A percentile compares a stretch with the other conserved stretches of the same genome.
These are phyloP conservation scores for Xylaria palmicola DNA, from an alignment of 495 filamentous ascomycete genomes.

Conservation along the genomic window DNA sequence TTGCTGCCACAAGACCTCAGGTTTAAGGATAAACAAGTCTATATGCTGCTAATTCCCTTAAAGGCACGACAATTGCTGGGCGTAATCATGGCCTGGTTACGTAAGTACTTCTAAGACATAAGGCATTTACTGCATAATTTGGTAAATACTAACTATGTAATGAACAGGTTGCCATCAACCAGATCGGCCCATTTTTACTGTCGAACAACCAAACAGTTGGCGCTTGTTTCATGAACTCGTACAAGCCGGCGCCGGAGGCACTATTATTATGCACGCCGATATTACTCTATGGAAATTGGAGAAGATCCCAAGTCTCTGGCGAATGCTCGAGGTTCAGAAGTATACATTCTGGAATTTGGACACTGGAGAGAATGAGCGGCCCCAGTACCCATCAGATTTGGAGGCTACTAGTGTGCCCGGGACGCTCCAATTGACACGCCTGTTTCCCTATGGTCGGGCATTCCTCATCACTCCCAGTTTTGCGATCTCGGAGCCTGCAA, in stretches of 20 bases:
- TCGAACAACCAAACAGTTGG: constrained; percentile 25
- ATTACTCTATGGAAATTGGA: constrained; percentile 22
- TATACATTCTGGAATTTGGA: constrained; percentile 33
- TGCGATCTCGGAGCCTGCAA: constrained; percentile 50
- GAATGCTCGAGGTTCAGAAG: constrained; percentile 19
- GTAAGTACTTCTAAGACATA: constrained; percentile 20
- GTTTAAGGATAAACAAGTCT: constrained; percentile 22
- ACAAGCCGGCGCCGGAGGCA: constrained; percentile 26
- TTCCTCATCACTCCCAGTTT: constrained; percentile 66
- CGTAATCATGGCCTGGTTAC: constrained; percentile 31
- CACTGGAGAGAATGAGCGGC: constrained; percentile 23
- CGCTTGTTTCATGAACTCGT: constrained; percentile 27
- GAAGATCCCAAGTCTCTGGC: constrained; percentile 8
- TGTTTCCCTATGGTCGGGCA: constrained; percentile 59
- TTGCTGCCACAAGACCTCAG: constrained; percentile 22
- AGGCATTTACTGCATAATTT: too few relatives aligned
- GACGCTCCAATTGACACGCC: constrained; percentile 39
- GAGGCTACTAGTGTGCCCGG: constrained; percentile 23
- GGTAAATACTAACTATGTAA: constrained; percentile 13
- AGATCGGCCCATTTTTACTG: constrained; percentile 28
- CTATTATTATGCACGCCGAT: constrained; percentile 28
- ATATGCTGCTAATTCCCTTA: constrained; percentile 28
- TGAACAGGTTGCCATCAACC: constrained; percentile 23
- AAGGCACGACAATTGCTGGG: constrained; percentile 24
- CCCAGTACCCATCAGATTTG: constrained; percentile 26